phyloP scores from a whole-genome alignment of 2,329 filamentous ascomycete genomes.

The Cercospora sp. region DNA sequence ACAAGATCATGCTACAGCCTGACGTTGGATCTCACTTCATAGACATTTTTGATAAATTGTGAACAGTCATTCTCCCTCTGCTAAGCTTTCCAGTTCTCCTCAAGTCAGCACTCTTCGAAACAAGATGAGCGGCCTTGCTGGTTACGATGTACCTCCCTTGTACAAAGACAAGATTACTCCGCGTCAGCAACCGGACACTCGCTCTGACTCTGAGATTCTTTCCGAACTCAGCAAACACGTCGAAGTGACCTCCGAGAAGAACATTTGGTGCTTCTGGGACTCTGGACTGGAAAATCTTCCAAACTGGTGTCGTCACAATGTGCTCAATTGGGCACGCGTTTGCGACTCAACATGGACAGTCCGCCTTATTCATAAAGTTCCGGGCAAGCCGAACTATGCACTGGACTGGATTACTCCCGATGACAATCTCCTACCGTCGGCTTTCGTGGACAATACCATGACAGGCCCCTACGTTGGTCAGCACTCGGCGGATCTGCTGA shows the following conservation, averaged over 20 bases:
- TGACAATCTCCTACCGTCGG: background rate
- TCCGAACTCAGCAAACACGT: background rate
- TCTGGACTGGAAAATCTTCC: background rate
- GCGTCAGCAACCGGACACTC: background rate
- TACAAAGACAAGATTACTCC: background rate
- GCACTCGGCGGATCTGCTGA: background rate
- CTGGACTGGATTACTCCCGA: background rate
- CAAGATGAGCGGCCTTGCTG: background rate
- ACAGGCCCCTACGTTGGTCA: background rate
- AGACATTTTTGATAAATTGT: background rate
- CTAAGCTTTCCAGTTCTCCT: background rate
- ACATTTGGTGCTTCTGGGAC: background rate
- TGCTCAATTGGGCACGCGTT: background rate
- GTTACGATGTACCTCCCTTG: background rate
- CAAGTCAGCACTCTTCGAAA: background rate
- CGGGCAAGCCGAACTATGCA: background rate
- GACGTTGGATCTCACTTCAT: background rate
- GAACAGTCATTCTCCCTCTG: background rate
- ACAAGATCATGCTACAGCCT: background rate
- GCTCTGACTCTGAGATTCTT: background rate
- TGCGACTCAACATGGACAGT: background rate
- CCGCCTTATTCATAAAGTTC: background rate
- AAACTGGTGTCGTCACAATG: background rate
- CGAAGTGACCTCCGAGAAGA: background rate
- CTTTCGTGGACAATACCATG: background rate